These are phyloP conservation scores for Lachancea dasiensis DNA, from an alignment of 805 yeast genomes.

Conservation along the genomic window DNA sequence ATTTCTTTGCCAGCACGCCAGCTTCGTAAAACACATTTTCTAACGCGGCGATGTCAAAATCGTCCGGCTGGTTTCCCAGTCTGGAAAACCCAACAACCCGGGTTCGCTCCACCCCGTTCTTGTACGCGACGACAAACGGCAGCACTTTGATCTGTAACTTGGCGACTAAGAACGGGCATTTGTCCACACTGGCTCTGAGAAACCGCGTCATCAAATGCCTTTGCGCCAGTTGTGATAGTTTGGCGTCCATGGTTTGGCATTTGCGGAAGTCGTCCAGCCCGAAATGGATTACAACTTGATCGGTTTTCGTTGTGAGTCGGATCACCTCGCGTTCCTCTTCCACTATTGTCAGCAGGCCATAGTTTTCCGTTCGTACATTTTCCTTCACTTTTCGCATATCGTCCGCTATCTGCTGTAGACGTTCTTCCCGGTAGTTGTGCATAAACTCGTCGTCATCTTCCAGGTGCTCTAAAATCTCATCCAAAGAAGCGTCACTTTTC, in stretches of 20 bases:
- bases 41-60: constrained; percentile 42
- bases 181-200: constrained; percentile 49
- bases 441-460: constrained; percentile 45
- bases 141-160: constrained; percentile 58
- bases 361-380: constrained; percentile 35
- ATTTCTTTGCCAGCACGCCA: constrained; percentile 33
- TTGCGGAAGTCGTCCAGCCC: constrained; percentile 54
- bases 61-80: constrained; percentile 43
- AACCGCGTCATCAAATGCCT: constrained; percentile 53
- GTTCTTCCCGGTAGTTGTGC: constrained; percentile 51
- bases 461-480: constrained; percentile 41
- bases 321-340: constrained; percentile 53
- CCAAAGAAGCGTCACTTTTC: constrained; percentile 30
- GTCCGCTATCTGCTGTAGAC: constrained; percentile 52
- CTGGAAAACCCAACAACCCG: constrained; percentile 67
- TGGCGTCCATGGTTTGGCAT: constrained; percentile 54
- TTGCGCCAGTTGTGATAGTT: constrained; percentile 42
- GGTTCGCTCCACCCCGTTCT: constrained; percentile 51
- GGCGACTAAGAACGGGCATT: constrained; percentile 67
- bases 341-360: constrained; percentile 40
- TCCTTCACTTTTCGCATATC: constrained; percentile 34
- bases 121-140: constrained; percentile 63
- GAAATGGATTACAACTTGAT: constrained; percentile 52
- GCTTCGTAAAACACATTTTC: constrained; percentile 38
- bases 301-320: constrained; percentile 40